Conservation (phyloP, 2,329 filamentous ascomycete genomes). For the Nothomitra cinnamomea region DNA sequence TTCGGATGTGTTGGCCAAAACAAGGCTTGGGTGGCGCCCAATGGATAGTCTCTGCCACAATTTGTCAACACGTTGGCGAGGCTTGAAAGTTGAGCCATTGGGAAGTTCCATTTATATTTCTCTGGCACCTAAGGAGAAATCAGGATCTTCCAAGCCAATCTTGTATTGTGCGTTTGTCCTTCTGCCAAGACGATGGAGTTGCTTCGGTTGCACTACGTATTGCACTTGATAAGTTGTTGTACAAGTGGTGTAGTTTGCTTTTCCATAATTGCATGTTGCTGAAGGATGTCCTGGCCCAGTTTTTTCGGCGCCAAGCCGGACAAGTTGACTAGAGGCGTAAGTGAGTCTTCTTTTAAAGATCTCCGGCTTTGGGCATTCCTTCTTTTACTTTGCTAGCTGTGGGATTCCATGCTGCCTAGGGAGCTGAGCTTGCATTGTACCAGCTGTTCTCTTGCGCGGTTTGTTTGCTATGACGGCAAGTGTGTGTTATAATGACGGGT, state of each 20-base stretch:
- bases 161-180: conserved; percentile 4
- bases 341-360: too few relatives aligned
- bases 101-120: conserved; percentile 4
- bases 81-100: conserved; percentile 2
- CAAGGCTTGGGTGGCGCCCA: conserved; percentile 3
- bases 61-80: conserved; percentile 3
- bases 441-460: too few relatives aligned
- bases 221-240: neutral
- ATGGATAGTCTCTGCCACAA: conserved; percentile 2
- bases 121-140: conserved; percentile 4
- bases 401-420: too few relatives aligned
- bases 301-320: too few relatives aligned
- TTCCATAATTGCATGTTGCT: too few relatives aligned
- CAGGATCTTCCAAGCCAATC: conserved; percentile 2
- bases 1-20: conserved; percentile 4
- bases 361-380: too few relatives aligned
- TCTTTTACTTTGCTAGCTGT: too few relatives aligned
- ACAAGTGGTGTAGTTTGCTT: neutral
- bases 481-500: too few relatives aligned
- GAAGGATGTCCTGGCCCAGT: too few relatives aligned
- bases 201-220: neutral
- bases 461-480: too few relatives aligned
- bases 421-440: too few relatives aligned
- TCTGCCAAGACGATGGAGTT: neutral
- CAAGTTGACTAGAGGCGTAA: too few relatives aligned